Base-by-base conservation (phyloP, 192 early-diverging fungal genomes). In the Mortierella alpina region DNA sequence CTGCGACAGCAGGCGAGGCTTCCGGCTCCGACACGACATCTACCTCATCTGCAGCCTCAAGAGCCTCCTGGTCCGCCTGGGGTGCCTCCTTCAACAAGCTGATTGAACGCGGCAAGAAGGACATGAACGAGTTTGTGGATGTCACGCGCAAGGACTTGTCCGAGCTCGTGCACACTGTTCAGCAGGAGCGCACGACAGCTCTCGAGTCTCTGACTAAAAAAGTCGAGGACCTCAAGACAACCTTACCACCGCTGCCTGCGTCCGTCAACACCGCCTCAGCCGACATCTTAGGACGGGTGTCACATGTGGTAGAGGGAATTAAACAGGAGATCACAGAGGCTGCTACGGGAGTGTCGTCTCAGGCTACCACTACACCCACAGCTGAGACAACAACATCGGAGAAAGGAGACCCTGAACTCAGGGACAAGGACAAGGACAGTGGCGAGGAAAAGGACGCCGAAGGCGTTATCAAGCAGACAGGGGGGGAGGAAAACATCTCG, bases 81-180 rank as follows among this genome's bases (percentile, higher is more conserved):
- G 77, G 77, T 7, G 69, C 60, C 11, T 80, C 77, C 9, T 68
- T 80, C 66, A 80, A 80, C 60, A 80, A 80, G 49, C 52, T 80
- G 31, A 72, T 80, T n/a, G 77, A 80, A 55, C 70, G 61, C 15
- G 77, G 77, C 13, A 80, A 80, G 60, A 80, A 80, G 66, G 77
- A 80, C 46, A 80, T 80, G 77, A 80, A 80, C 51, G 77, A 80
- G 31, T 75, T 88, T 73, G 87, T 86, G 7, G 82, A 85, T 39
- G 87, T 86, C 53, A 86, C 87, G 10, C 82, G 82, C 53, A 83
- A 84, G 31, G 87, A 88, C 59, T 67, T 88, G 54, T 75, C 84
- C 23, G 87, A 88, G 49, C 83, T 88, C 56, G 85, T 70, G 41
- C 82, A 70, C 39, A 84, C 84, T 10, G 70, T 88, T 39, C 73